phyloP scores from a whole-genome alignment of 352 stramenopile species.

The Bremia lactucae region DNA sequence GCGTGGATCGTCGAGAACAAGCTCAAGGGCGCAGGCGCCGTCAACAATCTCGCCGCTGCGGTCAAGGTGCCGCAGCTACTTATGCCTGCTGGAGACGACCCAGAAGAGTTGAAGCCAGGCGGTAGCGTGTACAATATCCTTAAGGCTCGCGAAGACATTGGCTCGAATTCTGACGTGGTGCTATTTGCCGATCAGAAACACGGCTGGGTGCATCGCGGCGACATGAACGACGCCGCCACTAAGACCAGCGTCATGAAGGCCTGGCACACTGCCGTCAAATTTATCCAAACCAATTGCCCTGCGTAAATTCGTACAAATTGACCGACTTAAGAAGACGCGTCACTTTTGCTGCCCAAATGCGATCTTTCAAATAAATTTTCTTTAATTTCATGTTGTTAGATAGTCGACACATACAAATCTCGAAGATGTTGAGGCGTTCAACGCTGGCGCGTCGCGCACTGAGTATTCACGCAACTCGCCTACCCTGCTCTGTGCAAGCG shows the following conservation, averaged over 20 bases:
- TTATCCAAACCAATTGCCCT: conserved; percentile 45
- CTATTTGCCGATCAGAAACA: conserved; percentile 66
- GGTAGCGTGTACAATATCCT: conserved; percentile 72
- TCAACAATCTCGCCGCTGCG: conserved; percentile 55
- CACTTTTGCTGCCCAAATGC: background rate
- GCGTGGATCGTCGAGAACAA: conserved; percentile 73
- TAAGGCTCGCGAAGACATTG: conserved; percentile 36
- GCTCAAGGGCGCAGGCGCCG: conserved; percentile 51
- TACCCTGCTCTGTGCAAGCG: conserved; percentile 2
- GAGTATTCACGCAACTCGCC: background rate
- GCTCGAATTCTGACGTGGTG: conserved; percentile 41
- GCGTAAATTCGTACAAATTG: conserved; percentile 12
- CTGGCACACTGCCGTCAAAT: conserved; percentile 48
- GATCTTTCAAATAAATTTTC: too few relatives aligned
- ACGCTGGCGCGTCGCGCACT: conserved; percentile 7
- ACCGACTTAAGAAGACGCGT: too few relatives aligned
- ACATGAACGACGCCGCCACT: conserved; percentile 53
- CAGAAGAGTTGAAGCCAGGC: conserved; percentile 49
- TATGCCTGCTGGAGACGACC: conserved; percentile 56
- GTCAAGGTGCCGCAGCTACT: conserved; percentile 72
- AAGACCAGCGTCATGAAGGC: conserved; percentile 55
- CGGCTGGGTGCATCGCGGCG: conserved; percentile 77
- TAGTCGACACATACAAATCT: too few relatives aligned
- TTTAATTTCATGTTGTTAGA: too few relatives aligned
- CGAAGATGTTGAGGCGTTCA: conserved; percentile 4